These are phyloP conservation scores for Isabelozyma heimii DNA, from an alignment of 805 yeast species.

Conservation along the genomic window DNA sequence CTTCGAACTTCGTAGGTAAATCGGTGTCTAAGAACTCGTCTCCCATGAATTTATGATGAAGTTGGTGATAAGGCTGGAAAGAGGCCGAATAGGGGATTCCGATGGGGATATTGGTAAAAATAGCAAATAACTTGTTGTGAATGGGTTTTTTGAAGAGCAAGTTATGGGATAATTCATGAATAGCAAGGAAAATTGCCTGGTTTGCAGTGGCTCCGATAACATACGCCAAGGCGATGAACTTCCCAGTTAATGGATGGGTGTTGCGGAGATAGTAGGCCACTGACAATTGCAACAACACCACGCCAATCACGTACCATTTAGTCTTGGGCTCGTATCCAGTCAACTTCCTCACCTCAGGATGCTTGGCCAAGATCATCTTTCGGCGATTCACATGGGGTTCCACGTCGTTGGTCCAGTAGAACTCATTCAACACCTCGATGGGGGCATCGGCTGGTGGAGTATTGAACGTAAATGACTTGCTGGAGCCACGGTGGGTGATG, in stretches of 20 bases:
- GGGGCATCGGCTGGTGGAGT: slow-evolving; percentile 43
- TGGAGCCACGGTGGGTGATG: slow-evolving; percentile 25
- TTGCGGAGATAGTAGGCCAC: slow-evolving; percentile 62
- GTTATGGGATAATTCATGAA: slow-evolving; percentile 86
- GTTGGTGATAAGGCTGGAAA: slow-evolving; percentile 84
- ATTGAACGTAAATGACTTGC: slow-evolving; percentile 26
- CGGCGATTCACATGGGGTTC: slow-evolving; percentile 82
- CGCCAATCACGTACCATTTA: slow-evolving; percentile 66
- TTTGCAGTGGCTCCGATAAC: slow-evolving; percentile 81
- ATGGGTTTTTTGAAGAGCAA: slow-evolving; percentile 77
- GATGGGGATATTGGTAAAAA: slow-evolving; percentile 77
- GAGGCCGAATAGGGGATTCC: slow-evolving; percentile 90
- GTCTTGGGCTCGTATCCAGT: slow-evolving; percentile 87
- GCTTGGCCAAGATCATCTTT: slow-evolving; percentile 64
- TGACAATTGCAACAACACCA: slow-evolving; percentile 65
- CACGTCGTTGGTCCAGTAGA: slow-evolving; percentile 77
- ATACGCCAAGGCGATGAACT: slow-evolving; percentile 65
- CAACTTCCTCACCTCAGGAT: slow-evolving; percentile 77
- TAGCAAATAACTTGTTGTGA: slow-evolving; percentile 73
- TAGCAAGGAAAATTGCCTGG: slow-evolving; percentile 81
- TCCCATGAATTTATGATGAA: slow-evolving; percentile 89
- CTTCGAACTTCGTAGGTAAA: slow-evolving; percentile 79
- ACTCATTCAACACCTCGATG: slow-evolving; percentile 52
- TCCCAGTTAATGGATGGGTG: slow-evolving; percentile 48
- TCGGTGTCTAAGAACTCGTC: slow-evolving; percentile 84